These are phyloP conservation scores for Lathyrus oleraceus DNA, from an alignment of 306 rosid species.

Conservation along the genomic window DNA sequence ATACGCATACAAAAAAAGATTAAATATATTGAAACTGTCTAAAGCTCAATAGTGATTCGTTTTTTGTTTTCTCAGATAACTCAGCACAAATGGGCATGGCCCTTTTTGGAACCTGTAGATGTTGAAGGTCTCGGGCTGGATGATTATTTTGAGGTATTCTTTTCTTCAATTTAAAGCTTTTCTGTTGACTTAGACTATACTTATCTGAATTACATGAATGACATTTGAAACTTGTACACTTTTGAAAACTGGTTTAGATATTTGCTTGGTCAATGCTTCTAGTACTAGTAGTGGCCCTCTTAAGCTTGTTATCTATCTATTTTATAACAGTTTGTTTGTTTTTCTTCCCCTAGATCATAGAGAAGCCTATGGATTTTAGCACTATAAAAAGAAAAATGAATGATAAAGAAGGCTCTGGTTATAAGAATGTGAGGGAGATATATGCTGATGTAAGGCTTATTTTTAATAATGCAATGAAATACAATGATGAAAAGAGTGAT, in stretches of 20 bases:
- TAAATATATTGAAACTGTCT: no score
- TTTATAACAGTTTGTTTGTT: constrained; percentile 19
- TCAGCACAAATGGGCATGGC: constrained; percentile 69
- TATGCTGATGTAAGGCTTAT: constrained; percentile 74
- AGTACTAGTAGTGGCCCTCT: not conserved
- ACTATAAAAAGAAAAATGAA: constrained; percentile 74
- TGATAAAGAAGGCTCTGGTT: constrained; percentile 70
- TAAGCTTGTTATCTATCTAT: constrained; percentile 3
- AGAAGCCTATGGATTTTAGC: constrained; percentile 84
- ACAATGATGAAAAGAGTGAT: constrained; percentile 62
- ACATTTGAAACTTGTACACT: not conserved
- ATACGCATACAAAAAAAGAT: no score
- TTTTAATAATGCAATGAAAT: constrained; percentile 80
- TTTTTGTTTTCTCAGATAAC: constrained; percentile 55
- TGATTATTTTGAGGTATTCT: constrained; percentile 73
- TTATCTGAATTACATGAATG: constrained; percentile 5
- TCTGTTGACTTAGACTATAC: not conserved
- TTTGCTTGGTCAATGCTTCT: no score
- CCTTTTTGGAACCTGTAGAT: constrained; percentile 87
- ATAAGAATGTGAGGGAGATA: constrained; percentile 68
- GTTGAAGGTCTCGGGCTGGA: constrained; percentile 74
- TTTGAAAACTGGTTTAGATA: no score
- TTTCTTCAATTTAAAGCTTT: not conserved
- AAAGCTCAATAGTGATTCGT: not conserved
- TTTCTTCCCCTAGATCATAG: constrained; percentile 56